phyloP scores from a whole-genome alignment of 495 filamentous ascomycete species.

The Hypomontagnella monticulosa region DNA sequence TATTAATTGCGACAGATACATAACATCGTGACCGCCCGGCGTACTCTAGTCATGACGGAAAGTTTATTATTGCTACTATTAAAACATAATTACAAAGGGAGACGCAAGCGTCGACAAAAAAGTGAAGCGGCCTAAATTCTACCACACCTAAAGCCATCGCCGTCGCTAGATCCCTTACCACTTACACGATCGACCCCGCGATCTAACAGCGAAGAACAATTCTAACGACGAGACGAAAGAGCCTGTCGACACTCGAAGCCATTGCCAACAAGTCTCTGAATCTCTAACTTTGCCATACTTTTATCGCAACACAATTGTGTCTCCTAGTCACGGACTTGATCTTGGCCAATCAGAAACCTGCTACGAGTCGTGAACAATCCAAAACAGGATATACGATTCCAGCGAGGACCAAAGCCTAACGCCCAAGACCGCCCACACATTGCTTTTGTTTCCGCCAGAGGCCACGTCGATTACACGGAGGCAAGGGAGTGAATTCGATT shows the following conservation, averaged over 20 bases:
- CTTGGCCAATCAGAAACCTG: conserved; percentile 9
- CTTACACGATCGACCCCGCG: conserved; percentile 17
- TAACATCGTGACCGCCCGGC: conserved; percentile 31
- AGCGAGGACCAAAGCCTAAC: background rate
- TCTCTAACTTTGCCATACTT: background rate
- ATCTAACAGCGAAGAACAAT: background rate
- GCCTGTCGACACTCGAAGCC: background rate
- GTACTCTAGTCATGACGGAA: conserved; percentile 32
- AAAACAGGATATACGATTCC: conserved; percentile 17
- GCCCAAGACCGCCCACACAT: no score
- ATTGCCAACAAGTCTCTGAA: background rate
- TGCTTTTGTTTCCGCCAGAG: background rate
- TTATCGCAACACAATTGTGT: conserved; percentile 3
- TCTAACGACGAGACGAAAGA: background rate
- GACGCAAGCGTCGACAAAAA: conserved; percentile 32
- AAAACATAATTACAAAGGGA: conserved; percentile 26
- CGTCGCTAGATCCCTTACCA: conserved; percentile 5
- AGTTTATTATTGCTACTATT: conserved; percentile 27
- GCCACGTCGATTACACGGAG: conserved; percentile 3
- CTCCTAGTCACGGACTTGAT: background rate
- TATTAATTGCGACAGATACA: conserved; percentile 38
- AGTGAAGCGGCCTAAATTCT: background rate
- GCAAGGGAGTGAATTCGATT: background rate
- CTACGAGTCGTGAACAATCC: conserved; percentile 3
- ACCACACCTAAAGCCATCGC: background rate